Percentiles rank a stretch among this genome's conserved stretches.
These are phyloP conservation scores for Lizonia empirigonia DNA, from an alignment of 2,329 filamentous ascomycete species.

Conservation along the genomic window DNA sequence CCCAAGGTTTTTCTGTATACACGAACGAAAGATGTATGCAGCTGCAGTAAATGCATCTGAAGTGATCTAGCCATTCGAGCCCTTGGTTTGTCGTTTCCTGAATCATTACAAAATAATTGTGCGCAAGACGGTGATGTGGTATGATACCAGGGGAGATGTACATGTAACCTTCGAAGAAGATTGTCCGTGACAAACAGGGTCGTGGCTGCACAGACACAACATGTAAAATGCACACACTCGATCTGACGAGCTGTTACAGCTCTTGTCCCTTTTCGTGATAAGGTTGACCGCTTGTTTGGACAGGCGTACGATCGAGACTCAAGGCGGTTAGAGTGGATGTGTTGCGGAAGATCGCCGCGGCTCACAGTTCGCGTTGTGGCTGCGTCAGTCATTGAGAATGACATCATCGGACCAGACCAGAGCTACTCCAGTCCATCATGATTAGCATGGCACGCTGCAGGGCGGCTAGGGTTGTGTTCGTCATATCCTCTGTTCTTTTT, in stretches of 20 bases:
- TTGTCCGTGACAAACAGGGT: no score
- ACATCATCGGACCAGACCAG: conserved; percentile 17
- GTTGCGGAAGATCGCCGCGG: conserved; percentile 17
- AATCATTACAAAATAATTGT: no score
- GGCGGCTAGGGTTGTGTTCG: conserved; percentile 10
- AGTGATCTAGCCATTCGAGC: no score
- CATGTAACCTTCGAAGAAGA: no score
- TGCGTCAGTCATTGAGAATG: conserved; percentile 11
- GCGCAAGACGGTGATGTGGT: no score
- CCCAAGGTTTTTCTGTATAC: no score
- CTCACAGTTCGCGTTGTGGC: conserved; percentile 15
- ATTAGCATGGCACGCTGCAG: conserved; percentile 16
- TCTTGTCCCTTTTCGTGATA: conserved; percentile 5
- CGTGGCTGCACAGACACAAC: no score
- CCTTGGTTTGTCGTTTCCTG: no score
- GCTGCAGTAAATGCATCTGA: no score
- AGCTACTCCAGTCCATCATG: conserved; percentile 17
- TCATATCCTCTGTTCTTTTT: conserved; percentile 11
- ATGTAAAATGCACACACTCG: no score
- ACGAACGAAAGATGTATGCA: no score
- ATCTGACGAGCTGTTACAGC: not conserved
- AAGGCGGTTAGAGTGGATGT: conserved; percentile 14
- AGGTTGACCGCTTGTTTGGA: conserved; percentile 8
- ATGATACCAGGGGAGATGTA: no score
- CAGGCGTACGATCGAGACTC: conserved; percentile 10